Base-by-base conservation (phyloP, 139 green algal genomes). In the Spirogloea muscicola region DNA sequence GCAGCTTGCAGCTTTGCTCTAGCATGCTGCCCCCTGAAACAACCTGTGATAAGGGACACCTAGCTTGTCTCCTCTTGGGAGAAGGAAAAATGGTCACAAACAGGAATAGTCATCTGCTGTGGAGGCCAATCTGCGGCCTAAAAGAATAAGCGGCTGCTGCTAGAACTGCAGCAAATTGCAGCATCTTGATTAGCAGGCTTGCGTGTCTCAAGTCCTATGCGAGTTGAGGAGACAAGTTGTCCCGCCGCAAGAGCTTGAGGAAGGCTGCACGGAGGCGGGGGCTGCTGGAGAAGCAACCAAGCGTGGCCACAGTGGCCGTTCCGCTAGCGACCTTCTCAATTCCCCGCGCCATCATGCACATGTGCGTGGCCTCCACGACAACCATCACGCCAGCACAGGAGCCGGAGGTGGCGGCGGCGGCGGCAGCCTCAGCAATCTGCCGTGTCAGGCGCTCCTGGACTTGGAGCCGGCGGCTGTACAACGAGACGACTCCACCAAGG, bases 331-430 rank as follows among this genome's bases (percentile, higher is more conserved):
- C 27, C 49, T 95, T 93, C 86, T 96, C 87, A 37, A 97, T 90
- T 0, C 94, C 94, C 0, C 94, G 81, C 0, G 91, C 89, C 4
- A 96, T 86, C 94, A 99, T 99, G 85, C 94, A 99, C 92, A 97
- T 94, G 85, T 99, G 94, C 27, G 80, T 83, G 1, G 93, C 91
- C 29, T 91, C 81, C 31, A 89, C 84, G 0, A 93, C 84, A 10
- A 98, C 89, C 76, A 97, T 82, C 51, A 93, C 83, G 6, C 83
- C 86, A 7, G 52, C 29, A 64, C 10, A 64, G 43, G 16, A 16
- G 43, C 43, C 13, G 13, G 43, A 51, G 13, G 43, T 25, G 43
- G 43, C 16, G 13, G 16, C 43, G 13, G 16, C 13, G 13, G 16
- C 43, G 43, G 13, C 27, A 5, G 25, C 51, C 61, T 82, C 57